A percentile compares a stretch with the other conserved stretches of the same genome.
These are phyloP conservation scores for Mycosarcoma maydis DNA, from an alignment of 1,284 basidiomycete species.

Conservation along the genomic window DNA sequence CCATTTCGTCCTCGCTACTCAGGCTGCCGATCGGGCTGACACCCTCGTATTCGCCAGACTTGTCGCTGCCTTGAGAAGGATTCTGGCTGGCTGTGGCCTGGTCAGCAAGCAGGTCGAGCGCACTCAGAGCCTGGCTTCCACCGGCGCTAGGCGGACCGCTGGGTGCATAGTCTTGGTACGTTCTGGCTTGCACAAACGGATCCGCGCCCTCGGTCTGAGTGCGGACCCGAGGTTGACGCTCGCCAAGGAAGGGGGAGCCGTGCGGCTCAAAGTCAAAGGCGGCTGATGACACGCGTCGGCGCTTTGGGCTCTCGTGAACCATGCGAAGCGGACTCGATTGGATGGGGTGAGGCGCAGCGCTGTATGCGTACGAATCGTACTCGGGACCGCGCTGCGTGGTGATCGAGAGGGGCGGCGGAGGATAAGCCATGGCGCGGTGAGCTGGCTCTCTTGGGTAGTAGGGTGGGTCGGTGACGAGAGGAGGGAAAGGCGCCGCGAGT, in stretches of 20 bases:
- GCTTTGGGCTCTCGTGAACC: constrained; percentile 61
- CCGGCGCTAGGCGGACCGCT: constrained; percentile 29
- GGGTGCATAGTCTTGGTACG: constrained; percentile 33
- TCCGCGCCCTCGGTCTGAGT: constrained; percentile 55
- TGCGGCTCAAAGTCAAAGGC: constrained; percentile 51
- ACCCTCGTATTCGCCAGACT: constrained; percentile 45
- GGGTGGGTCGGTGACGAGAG: constrained; percentile 13
- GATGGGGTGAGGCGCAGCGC: constrained; percentile 16
- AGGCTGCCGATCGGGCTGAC: constrained; percentile 48
- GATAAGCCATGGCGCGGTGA: constrained; percentile 29
- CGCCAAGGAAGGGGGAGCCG: constrained; percentile 44
- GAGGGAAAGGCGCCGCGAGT: constrained; percentile 18
- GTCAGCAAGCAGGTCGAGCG: constrained; percentile 65
- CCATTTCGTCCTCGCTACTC: constrained; percentile 49
- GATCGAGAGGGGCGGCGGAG: constrained; percentile 29
- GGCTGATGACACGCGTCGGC: constrained; percentile 54
- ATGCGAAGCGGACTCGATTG: constrained; percentile 45
- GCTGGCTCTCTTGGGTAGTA: constrained; percentile 31
- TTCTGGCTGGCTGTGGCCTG: constrained; percentile 64
- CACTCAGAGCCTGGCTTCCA: constrained; percentile 47
- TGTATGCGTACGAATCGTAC: constrained; percentile 37
- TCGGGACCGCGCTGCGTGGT: constrained; percentile 23
- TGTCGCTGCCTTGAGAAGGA: constrained; percentile 56
- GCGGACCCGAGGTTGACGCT: constrained; percentile 36
- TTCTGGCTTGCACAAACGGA: constrained; percentile 22